phyloP scores from a whole-genome alignment of 805 yeast genomes.

The Lipomyces spencermartinsiae region DNA sequence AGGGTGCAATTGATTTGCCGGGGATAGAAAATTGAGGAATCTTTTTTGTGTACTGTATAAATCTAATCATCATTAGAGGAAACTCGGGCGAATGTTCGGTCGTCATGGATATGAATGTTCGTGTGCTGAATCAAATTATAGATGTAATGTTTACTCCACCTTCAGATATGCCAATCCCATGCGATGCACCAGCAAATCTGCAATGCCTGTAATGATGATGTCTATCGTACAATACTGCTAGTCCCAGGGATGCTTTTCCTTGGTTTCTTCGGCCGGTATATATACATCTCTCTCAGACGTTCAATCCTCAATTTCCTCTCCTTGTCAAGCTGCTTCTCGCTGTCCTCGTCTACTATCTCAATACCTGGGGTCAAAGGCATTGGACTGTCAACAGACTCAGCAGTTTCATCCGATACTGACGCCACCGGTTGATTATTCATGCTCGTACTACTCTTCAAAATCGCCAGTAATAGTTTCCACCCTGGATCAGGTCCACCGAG shows the following conservation, averaged over 20 bases:
- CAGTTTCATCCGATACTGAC: background rate
- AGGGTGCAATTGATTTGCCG: background rate
- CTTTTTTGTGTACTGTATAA: background rate
- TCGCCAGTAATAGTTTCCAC: constrained; percentile 27
- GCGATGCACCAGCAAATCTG: background rate
- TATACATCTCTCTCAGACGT: constrained; percentile 19
- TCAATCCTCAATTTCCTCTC: constrained; percentile 25
- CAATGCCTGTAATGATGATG: background rate
- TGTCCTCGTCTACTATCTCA: background rate
- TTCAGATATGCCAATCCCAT: background rate
- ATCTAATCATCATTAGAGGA: background rate
- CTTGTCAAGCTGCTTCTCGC: constrained; percentile 10
- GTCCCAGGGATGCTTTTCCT: background rate
- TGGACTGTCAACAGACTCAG: constrained; percentile 5
- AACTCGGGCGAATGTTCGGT: background rate
- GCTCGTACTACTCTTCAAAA: constrained; percentile 12
- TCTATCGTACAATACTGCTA: background rate
- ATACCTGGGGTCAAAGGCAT: background rate
- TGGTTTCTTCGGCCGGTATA: constrained; percentile 21
- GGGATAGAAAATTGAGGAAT: background rate
- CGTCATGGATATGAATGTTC: background rate
- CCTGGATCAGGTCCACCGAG: constrained; percentile 23
- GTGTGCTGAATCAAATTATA: background rate
- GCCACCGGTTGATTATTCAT: background rate
- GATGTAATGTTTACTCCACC: background rate